phyloP scores from a whole-genome alignment of 352 stramenopile genomes.

The Pythium pyrilobum region DNA sequence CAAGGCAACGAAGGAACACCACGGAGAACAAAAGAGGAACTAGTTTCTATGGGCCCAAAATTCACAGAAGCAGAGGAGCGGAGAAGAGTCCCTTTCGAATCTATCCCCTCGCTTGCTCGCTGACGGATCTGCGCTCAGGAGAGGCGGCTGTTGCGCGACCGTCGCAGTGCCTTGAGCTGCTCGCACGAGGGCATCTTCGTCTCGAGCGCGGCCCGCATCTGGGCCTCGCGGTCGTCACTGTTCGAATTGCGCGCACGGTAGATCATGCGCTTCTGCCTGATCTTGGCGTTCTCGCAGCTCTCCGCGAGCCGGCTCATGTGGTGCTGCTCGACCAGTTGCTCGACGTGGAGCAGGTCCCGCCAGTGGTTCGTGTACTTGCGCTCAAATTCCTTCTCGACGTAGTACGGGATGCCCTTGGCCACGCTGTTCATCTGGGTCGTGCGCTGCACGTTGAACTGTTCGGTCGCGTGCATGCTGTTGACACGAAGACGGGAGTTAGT shows the following conservation, averaged over 20 bases:
- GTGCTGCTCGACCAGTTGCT: constrained; percentile 85
- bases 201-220: constrained; percentile 72
- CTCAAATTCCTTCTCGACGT: constrained; percentile 82
- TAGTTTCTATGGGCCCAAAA: too few species aligned
- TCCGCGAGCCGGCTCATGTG: constrained; percentile 68
- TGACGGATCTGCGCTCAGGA: neutral
- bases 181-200: constrained; percentile 86
- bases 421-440: constrained; percentile 79
- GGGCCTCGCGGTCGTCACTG: constrained; percentile 64
- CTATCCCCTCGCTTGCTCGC: too few species aligned
- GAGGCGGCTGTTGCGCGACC: constrained; percentile 30
- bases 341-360: constrained; percentile 75
- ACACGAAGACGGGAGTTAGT: neutral
- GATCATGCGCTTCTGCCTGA: constrained; percentile 86
- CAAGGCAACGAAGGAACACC: too few species aligned
- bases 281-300: constrained; percentile 74
- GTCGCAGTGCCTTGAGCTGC: constrained; percentile 61
- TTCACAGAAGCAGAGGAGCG: too few species aligned
- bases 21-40: too few species aligned
- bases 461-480: constrained; percentile 63
- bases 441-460: constrained; percentile 71
- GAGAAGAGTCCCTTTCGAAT: too few species aligned
- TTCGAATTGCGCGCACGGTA: constrained; percentile 77
- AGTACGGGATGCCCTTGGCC: constrained; percentile 84
- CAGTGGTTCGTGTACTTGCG: constrained; percentile 83